Evolutionary conservation across 2,329 filamentous ascomycete species (phyloP).

Genomic region (Venturia asperata): DNA sequence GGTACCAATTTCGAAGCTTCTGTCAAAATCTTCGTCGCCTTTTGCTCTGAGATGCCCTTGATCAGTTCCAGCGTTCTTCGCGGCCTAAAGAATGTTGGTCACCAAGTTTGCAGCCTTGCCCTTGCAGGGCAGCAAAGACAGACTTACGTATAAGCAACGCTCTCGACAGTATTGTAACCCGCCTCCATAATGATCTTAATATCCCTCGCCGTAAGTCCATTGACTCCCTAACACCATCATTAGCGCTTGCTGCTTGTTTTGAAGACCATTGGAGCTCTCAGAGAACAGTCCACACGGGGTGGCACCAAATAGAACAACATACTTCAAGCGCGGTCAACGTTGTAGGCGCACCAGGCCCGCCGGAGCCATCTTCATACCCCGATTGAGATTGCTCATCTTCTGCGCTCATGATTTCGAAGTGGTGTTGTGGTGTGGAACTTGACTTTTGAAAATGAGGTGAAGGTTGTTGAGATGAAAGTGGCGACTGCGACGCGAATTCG

Average conservation of each 20-base stretch:
- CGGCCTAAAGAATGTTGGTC: conserved; percentile 41
- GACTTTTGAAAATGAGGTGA: not conserved
- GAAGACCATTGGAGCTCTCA: not conserved
- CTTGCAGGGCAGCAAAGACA: not conserved
- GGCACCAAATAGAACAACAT: conserved; percentile 26
- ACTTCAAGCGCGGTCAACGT: conserved; percentile 82
- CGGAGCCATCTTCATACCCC: conserved; percentile 40
- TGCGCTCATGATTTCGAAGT: conserved; percentile 10
- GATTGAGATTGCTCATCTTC: conserved; percentile 17
- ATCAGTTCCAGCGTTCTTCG: conserved; percentile 80
- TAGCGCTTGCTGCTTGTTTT: not conserved
- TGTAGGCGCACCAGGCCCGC: conserved; percentile 88
- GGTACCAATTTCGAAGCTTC: conserved; percentile 95
- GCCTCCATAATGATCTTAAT: conserved; percentile 89
- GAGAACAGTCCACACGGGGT: not conserved
- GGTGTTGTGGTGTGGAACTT: not conserved
- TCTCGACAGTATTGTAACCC: conserved; percentile 91
- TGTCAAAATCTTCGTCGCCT: conserved; percentile 81
- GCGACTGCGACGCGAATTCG: not conserved
- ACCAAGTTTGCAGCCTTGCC: not conserved
- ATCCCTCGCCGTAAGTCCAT: conserved; percentile 87
- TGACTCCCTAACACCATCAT: conserved; percentile 57
- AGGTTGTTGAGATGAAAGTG: not conserved
- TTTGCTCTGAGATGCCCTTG: conserved; percentile 96
- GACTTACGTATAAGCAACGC: conserved; percentile 80